Base-by-base conservation (phyloP, 257 asterid genomes). In the Ligustrum vulgare region DNA sequence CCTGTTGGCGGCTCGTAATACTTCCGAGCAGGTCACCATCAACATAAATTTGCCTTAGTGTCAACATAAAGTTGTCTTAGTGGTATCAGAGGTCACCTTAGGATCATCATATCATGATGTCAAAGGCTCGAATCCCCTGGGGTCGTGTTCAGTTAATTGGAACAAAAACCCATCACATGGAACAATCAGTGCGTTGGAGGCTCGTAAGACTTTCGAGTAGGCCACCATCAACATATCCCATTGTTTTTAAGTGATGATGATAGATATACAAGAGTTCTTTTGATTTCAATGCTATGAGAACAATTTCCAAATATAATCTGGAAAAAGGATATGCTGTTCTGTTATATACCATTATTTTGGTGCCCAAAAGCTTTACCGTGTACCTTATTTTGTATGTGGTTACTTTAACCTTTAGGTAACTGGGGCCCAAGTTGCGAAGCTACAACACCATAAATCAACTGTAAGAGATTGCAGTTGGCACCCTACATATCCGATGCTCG, bases 391-490 rank as follows among this genome's bases (percentile, higher is more conserved):
- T 35, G 6, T 16, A 37, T 28, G 8, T 8, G 43, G 28, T 13
- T 49, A 45, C 4, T 32, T 76, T 22, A 73, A 58, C 56, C 16
- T 74, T 65, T 86, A 92, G 97, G 90, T 89, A 9, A 90, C 80
- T 0, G 96, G 94, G 10, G 91, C 76, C 25, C 84, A 82, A 78
- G 97, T 88, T 4, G 90, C 89, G 5, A 93, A 87, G 83, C 83
- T 93, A 74, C 75, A 80, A 86, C 85, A 89, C 86, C 97, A 93
- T 79, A 82, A 74, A 63, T 82, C 93, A 22, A 84, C 92, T 1
- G 90, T 91, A 56, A 83, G 97, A 70, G 97, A 92, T 82, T 91
- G 96, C 41, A 89, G 91, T 75, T 91, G 98, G 98, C 96, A 93
- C 81, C 98, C 98, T 0, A 73, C 11, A 36, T 91, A 87, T 64